phyloP scores from a whole-genome alignment of 2,329 filamentous ascomycete genomes.

The Verticillium nubilum region DNA sequence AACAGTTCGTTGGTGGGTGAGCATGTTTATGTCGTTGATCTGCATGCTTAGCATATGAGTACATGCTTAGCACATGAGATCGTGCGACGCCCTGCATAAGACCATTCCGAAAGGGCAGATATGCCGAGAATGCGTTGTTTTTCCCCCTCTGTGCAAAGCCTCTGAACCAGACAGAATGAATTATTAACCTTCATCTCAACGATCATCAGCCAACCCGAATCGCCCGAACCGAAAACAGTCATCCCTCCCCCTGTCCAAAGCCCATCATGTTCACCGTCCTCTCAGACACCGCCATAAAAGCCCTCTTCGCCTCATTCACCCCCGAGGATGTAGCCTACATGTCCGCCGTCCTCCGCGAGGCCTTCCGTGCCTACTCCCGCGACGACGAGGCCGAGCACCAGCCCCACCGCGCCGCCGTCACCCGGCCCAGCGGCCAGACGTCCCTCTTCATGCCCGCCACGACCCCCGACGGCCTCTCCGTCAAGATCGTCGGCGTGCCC shows the following conservation, averaged over 20 bases:
- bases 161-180: too few relatives aligned
- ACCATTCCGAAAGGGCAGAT: not conserved
- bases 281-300: constrained; percentile 49
- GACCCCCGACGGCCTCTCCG: constrained; percentile 52
- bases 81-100: not conserved
- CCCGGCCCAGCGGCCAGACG: constrained; percentile 53
- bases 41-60: not conserved
- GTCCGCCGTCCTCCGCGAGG: constrained; percentile 52
- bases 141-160: not conserved
- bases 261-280: constrained; percentile 56
- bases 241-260: constrained; percentile 1
- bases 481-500: constrained; percentile 52
- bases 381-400: constrained; percentile 56
- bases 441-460: constrained; percentile 65
- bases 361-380: constrained; percentile 60
- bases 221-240: not conserved
- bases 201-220: not conserved
- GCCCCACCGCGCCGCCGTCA: constrained; percentile 54
- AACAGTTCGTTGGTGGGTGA: not conserved
- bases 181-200: not conserved
- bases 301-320: constrained; percentile 47
- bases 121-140: not conserved
- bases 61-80: not conserved
- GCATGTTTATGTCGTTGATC: not conserved
- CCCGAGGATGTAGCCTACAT: constrained; percentile 48